These are phyloP conservation scores for Gorgonomyces haynaldii DNA, from an alignment of 192 early-diverging fungal species.

Conservation along the genomic window DNA sequence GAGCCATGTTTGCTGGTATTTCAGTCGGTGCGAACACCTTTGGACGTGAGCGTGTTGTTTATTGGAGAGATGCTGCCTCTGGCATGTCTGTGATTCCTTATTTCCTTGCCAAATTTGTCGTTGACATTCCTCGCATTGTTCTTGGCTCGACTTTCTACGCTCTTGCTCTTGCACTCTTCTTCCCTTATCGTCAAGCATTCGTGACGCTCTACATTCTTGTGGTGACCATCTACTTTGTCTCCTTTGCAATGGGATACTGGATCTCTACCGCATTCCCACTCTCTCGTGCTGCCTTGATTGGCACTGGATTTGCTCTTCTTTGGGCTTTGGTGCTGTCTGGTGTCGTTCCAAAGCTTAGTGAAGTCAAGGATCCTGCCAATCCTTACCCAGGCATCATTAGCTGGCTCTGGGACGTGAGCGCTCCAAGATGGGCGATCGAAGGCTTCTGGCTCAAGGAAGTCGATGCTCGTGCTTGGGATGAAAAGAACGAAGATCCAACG, in stretches of 20 bases:
- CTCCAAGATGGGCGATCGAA: conserved; percentile 52
- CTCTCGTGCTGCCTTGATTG: conserved; percentile 27
- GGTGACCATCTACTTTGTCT: conserved; percentile 34
- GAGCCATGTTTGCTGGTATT: conserved; percentile 49
- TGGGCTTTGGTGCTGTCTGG: conserved; percentile 36
- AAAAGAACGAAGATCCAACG: conserved; percentile 9
- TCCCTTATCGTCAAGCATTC: conserved; percentile 25
- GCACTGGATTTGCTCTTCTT: conserved; percentile 47
- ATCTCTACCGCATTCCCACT: conserved; percentile 34
- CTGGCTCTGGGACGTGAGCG: conserved; percentile 49
- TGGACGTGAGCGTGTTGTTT: conserved; percentile 51
- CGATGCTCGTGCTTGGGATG: conserved; percentile 24
- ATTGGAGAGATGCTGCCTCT: conserved; percentile 45
- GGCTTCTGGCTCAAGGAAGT: conserved; percentile 44
- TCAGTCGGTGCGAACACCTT: conserved; percentile 44
- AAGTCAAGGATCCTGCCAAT: conserved; percentile 15
- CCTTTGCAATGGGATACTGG: conserved; percentile 51
- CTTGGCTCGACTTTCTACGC: conserved; percentile 2
- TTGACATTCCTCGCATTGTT: conserved; percentile 46
- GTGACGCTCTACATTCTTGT: conserved; percentile 28
- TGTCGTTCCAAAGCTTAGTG: conserved; percentile 24
- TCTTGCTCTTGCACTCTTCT: conserved; percentile 40
- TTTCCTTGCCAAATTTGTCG: conserved; percentile 46
- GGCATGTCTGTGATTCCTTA: conserved; percentile 50
- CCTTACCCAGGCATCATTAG: conserved; percentile 6